Base-by-base conservation (phyloP, 2,329 filamentous ascomycete species). In the Hyphodiscus sp. region DNA sequence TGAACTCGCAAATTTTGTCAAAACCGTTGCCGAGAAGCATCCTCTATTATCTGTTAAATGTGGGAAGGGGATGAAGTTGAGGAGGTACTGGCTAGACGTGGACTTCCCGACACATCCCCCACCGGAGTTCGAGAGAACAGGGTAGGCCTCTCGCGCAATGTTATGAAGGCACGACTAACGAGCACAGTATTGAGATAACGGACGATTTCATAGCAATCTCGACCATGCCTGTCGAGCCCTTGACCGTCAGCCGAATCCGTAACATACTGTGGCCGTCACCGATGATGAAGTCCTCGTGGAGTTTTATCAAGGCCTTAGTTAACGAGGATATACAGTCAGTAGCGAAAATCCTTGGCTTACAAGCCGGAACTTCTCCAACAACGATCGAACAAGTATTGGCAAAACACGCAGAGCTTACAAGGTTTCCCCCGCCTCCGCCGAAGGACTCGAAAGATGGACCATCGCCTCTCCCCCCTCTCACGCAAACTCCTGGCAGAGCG, bases 61-160 rank as follows among this genome's bases (percentile, higher is more conserved):
- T 30, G 81, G 81, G 10, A 71, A 72, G 23, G 68, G 74, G 0
- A 72, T 81, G 47, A 72, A 70, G 41, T 56, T 84, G 29, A 72
- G 71, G 33, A 75, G 75, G 52, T 73, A 55, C 33, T 86, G 82
- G 83, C 71, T 87, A 26, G 77, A 85, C 42, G 71, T 85, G 23
- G 74, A 82, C 48, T 86, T 80, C 58, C 84, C 84, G 0, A 68
- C 70, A 44, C 71, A 70, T 38, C 79, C 83, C 43, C 82, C 84
- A 1, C 82, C 83, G 5, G 76, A 74, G 51, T 83, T 80, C 53
- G 73, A 77, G 55, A 76, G 80, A 54, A 76, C 76, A 47, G 83
- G 82, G 83, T 86, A 76, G 60, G 74, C 2, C 7, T 38, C 1
- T 8, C 29, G 2, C 6, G 38, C 2, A 11, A 47, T 43, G 2